These are phyloP conservation scores for Leccinellum rugosiceps DNA, from an alignment of 768 basidiomycete genomes.

Conservation along the genomic window DNA sequence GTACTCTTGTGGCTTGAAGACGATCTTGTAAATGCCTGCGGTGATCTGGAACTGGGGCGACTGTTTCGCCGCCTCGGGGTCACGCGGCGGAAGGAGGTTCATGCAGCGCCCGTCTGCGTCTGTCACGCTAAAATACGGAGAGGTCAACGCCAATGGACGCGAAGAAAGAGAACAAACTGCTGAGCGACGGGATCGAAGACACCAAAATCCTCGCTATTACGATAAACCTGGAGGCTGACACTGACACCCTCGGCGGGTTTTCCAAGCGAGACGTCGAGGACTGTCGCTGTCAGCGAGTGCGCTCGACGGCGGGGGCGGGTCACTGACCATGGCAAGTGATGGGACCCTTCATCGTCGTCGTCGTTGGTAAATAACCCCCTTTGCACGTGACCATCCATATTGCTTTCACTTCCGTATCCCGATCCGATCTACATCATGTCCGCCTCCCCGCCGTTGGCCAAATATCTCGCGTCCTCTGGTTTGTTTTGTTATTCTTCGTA, in stretches of 20 bases:
- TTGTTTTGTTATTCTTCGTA: slow-evolving; percentile 18
- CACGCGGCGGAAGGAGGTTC: slow-evolving; percentile 59
- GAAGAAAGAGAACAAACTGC: slow-evolving; percentile 47
- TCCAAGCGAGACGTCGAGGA: slow-evolving; percentile 82
- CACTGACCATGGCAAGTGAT: slow-evolving; percentile 86
- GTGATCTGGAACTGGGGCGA: slow-evolving; percentile 42
- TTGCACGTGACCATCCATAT: background rate
- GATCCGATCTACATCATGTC: slow-evolving; percentile 33
- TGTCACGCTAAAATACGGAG: slow-evolving; percentile 51
- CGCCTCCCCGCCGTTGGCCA: slow-evolving; percentile 63
- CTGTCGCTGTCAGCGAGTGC: slow-evolving; percentile 36
- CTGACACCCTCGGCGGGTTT: slow-evolving; percentile 73
- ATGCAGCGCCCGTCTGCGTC: slow-evolving; percentile 82
- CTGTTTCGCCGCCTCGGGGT: slow-evolving; percentile 42
- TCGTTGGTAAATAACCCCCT: background rate
- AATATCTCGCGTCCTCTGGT: slow-evolving; percentile 93
- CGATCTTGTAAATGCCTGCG: slow-evolving; percentile 69
- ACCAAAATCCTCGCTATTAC: slow-evolving; percentile 36
- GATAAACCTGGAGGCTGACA: slow-evolving; percentile 57
- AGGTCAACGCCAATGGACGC: background rate
- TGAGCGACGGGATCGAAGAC: slow-evolving; percentile 53
- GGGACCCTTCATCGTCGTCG: slow-evolving; percentile 57
- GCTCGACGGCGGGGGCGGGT: background rate
- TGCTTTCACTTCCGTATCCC: slow-evolving; percentile 11
- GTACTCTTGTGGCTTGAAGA: slow-evolving; percentile 81